Base-by-base conservation (phyloP, 352 stramenopile genomes). In the Pythium pyrilobum region DNA sequence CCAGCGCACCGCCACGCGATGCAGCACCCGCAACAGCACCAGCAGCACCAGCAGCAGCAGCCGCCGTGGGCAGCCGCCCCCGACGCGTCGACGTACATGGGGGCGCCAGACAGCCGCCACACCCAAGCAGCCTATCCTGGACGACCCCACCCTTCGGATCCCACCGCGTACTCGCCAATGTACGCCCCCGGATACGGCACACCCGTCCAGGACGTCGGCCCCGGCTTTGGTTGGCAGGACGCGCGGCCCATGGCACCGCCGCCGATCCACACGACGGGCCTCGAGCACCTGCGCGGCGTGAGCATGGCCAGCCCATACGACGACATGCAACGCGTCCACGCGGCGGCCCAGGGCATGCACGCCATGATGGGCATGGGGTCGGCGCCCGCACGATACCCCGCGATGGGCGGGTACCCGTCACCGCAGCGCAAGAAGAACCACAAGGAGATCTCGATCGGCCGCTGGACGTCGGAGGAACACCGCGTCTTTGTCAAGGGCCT, bases 401-500 rank as follows among this genome's bases (percentile, higher is more conserved):
- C 34, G 18, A 69, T 67, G 55, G 24, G 18, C 10, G 43, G 36
- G 34, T 45, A 48, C 29, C 31, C 23, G 9, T 23, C 56, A 12
- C n/a, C 50, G 10, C 38, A 20, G 38, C 21, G 54, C 9, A 68
- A 64, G 60, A 68, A 65, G 46, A 56, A 57, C 20, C 72, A 71
- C 34, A 74, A 76, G 40, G 76, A 85, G 62, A 83, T 83, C 52
- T 68, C 76, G 24, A 78, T 89, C 52, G 82, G 82, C 9, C 80
- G 82, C 36, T 93, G 82, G 82, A 88, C 78, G 33, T 71, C 50
- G 16, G 77, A 87, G 11, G 82, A 93, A 56, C 82, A 93, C 55
- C 67, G 78, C 18, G 73, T 72, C 42, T 93, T 93, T 50, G 64
- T 93, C 37, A 76, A 87, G 25, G 82, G 82, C 0, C 75, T 93